phyloP scores from a whole-genome alignment of 768 basidiomycete species.

The Gymnopilus junonius region DNA sequence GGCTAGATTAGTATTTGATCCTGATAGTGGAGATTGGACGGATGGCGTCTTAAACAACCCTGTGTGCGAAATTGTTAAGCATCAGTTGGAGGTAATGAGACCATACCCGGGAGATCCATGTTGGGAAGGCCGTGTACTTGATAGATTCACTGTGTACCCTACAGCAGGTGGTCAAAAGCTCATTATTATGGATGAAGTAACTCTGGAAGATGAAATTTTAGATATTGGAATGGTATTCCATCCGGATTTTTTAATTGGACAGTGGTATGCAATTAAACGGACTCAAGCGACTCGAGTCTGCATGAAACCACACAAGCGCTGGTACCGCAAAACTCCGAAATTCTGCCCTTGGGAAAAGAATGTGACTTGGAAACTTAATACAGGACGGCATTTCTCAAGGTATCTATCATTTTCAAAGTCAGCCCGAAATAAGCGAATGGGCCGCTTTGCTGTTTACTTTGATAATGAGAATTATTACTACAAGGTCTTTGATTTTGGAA shows the following conservation, averaged over 20 bases:
- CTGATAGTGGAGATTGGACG: neutral
- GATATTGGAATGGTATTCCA: neutral
- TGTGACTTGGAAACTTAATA: neutral
- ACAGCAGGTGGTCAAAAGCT: neutral
- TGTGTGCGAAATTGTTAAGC: neutral
- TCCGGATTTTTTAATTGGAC: constrained; percentile 1
- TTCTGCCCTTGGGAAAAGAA: neutral
- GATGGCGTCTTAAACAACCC: neutral
- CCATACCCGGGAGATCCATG: neutral
- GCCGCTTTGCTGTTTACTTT: neutral
- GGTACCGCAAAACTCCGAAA: neutral
- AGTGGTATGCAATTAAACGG: constrained; percentile 9
- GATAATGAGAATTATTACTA: neutral
- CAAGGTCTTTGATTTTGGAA: neutral
- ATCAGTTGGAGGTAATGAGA: neutral
- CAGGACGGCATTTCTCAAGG: neutral
- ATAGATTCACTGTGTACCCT: neutral
- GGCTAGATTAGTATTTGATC: neutral
- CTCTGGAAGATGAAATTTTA: neutral
- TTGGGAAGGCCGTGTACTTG: neutral
- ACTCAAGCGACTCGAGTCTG: neutral
- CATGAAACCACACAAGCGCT: constrained; percentile 2
- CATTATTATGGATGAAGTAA: neutral
- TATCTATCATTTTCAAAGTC: neutral
- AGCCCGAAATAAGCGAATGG: neutral